A percentile compares a stretch with the other conserved stretches of the same genome.
phyloP scores from a whole-genome alignment of 2,329 filamentous ascomycete genomes.

The Rhynchosporium agropyri region DNA sequence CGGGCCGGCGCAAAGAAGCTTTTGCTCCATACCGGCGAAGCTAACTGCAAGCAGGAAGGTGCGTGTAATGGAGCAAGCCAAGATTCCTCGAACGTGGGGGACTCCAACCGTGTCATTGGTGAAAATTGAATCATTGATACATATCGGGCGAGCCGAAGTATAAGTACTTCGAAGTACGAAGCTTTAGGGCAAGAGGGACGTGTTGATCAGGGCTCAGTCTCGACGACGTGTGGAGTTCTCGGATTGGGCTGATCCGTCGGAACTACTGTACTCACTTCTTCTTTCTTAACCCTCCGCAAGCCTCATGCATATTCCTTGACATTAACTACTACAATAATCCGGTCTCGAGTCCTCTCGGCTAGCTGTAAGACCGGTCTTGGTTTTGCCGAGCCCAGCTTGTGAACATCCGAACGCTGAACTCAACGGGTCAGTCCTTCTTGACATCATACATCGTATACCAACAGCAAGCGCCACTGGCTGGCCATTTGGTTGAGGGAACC shows the following conservation, averaged over 20 bases:
- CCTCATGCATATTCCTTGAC: background rate
- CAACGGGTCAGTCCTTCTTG: background rate
- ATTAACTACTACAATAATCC: background rate
- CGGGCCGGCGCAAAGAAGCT: conserved; percentile 17
- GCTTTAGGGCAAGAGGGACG: conserved; percentile 6
- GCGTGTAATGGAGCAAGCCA: background rate
- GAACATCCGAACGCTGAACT: conserved; percentile 3
- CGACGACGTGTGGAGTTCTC: background rate
- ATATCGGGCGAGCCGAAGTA: background rate
- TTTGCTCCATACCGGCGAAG: conserved; percentile 7
- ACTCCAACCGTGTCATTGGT: conserved; percentile 19
- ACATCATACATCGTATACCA: background rate
- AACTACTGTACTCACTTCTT: too few species aligned
- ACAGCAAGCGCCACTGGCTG: background rate
- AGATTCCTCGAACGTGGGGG: conserved; percentile 19
- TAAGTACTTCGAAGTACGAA: background rate
- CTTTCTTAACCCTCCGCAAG: background rate
- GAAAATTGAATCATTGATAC: too few species aligned
- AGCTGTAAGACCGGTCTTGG: background rate
- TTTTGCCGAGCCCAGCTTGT: conserved; percentile 9
- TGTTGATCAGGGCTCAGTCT: conserved; percentile 8
- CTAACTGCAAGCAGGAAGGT: conserved; percentile 26
- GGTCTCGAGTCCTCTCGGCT: background rate
- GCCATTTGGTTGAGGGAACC: background rate
- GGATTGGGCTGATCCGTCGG: background rate